A percentile compares a stretch with the other conserved stretches of the same genome.
Evolutionary conservation across 78 protist species (phyloP).

Genomic region (Guillardia theta): DNA sequence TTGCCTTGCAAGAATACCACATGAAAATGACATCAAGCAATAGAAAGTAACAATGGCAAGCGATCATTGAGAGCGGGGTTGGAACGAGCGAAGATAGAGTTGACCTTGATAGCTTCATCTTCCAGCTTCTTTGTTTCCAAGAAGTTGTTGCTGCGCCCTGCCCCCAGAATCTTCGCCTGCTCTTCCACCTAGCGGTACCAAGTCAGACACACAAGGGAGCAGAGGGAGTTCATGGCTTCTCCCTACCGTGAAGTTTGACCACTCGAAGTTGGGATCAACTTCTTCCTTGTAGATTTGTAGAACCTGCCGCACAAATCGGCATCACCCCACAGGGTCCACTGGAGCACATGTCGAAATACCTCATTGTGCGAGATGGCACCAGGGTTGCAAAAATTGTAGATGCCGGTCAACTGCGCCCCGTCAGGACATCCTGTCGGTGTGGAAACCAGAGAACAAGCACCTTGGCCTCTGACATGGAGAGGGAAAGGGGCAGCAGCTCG

Average conservation of each 20-base stretch:
- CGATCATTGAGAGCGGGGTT: neutral
- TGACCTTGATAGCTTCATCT: neutral
- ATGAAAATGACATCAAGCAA: neutral
- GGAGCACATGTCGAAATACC: too few relatives aligned
- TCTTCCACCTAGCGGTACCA: slow-evolving; percentile 56
- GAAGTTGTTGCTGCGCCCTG: slow-evolving; percentile 77
- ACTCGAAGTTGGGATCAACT: slow-evolving; percentile 59
- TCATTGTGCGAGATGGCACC: slow-evolving; percentile 85
- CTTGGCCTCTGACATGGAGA: slow-evolving; percentile 70
- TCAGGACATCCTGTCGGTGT: neutral
- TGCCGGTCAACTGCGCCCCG: slow-evolving; percentile 28
- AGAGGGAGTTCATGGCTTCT: neutral
- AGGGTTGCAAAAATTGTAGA: slow-evolving; percentile 82
- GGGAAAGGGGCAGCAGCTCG: slow-evolving; percentile 76
- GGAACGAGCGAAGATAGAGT: neutral
- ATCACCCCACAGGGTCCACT: too few relatives aligned
- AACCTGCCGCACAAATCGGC: too few relatives aligned
- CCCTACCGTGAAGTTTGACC: slow-evolving; percentile 59
- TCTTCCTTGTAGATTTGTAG: slow-evolving; percentile 41
- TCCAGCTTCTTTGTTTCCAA: slow-evolving; percentile 63
- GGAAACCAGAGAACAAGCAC: neutral
- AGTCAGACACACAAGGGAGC: neutral
- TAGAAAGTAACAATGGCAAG: neutral
- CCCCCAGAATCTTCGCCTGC: slow-evolving; percentile 67
- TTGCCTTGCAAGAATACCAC: neutral